Evolutionary conservation across 148 eudicot species (phyloP), one percentile per base, ranked within the genome.

Genomic region (Persicaria maculosa): DNA sequence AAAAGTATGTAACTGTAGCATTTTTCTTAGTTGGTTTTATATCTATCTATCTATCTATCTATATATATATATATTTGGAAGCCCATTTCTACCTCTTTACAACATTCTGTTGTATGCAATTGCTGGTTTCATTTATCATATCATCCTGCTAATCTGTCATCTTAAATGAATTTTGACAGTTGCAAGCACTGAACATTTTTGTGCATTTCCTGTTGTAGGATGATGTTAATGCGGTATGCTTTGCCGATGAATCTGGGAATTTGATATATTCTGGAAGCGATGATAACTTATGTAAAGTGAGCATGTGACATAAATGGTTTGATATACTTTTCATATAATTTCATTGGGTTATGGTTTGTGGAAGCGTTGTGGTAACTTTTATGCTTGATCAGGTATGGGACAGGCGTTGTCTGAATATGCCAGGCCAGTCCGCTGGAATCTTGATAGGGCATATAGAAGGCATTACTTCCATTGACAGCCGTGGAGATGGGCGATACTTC

Each of bases 401-500:
- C 77, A 89, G 98, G 78, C 97, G 97, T 62, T 93, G 98, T 77
- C 83, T 91, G 45, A 83, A 47, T 62, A 31, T 84, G 40, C 87
- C 52, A 53, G 90, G 86, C 19, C 78, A 85, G 74, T 83, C 93
- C 36, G 87, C 90, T 77, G 98, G 98, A 47, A 83, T 82, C 64
- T 78, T 94, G 74, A 79, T 78, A 43, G 98, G 98, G 71, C 98
- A 94, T 82, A 76, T 94, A 67, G 95, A 91, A 82, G 98, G 98
- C 72, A 86, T 94, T 80, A 94, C 98, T 44, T 90, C 76, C 64
- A 86, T 94, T 61, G 95, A 94, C 72, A 88, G 96, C 72, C 89
- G 95, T 53, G 97, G 97, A 68, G 98, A 94, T 83, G 98, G 98
- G 46, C 95, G 97, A 36, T 87, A 94, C 76, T 86, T 94, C n/a